A percentile compares a stretch with the other conserved stretches of the same genome.
Evolutionary conservation across 495 filamentous ascomycete species (phyloP).

Genomic region (Penicillium cosmopolitanum): DNA sequence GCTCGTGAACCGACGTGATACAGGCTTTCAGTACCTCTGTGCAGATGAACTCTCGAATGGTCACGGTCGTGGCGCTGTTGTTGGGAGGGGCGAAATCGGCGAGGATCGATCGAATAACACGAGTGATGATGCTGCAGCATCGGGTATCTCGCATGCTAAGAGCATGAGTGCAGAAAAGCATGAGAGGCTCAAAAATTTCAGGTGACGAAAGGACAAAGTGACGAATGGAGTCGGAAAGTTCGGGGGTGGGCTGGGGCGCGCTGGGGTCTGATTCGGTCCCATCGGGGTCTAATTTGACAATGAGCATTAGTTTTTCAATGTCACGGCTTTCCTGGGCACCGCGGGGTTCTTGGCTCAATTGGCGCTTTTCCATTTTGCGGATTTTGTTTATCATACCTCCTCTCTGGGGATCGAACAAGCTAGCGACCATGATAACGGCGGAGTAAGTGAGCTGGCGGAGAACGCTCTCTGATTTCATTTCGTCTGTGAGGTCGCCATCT

Average conservation of each 20-base stretch:
- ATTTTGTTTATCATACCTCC: constrained; percentile 37
- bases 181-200: constrained; percentile 79
- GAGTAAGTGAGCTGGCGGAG: constrained; percentile 91
- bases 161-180: constrained; percentile 88
- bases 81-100: constrained; percentile 68
- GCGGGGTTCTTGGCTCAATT: background rate
- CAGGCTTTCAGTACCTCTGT: constrained; percentile 80
- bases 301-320: background rate
- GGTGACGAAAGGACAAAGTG: constrained; percentile 81
- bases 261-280: constrained; percentile 46
- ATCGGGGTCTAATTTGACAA: constrained; percentile 40
- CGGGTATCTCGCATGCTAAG: constrained; percentile 89
- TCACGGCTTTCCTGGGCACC: background rate
- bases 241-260: constrained; percentile 37
- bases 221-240: constrained; percentile 57
- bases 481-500: constrained; percentile 76
- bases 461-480: constrained; percentile 98
- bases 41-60: constrained; percentile 89
- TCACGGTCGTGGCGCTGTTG: constrained; percentile 57
- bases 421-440: constrained; percentile 86
- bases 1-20: constrained; percentile 87
- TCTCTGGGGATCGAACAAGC: constrained; percentile 76
- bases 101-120: constrained; percentile 80
- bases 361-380: background rate
- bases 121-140: constrained; percentile 81